A percentile compares a stretch with the other conserved stretches of the same genome.
Evolutionary conservation across 805 yeast species (phyloP).

Genomic region (Yarrowia sp.): DNA sequence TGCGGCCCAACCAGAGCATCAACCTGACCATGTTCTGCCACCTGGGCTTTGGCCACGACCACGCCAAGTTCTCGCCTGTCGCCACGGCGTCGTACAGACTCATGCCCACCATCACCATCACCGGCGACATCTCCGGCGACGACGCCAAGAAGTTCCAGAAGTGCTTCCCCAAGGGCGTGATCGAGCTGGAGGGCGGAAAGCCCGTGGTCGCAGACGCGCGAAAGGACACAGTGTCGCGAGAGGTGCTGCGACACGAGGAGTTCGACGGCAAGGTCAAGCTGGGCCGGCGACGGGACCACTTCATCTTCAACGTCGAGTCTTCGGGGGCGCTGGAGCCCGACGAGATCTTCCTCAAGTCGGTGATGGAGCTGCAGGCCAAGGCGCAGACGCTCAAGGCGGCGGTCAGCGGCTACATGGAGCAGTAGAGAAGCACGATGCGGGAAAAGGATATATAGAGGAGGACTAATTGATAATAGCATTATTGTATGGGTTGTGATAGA

Average conservation of each 20-base stretch:
- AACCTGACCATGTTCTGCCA: constrained; percentile 85
- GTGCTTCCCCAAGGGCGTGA: constrained; percentile 92
- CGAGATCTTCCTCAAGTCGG: constrained; percentile 89
- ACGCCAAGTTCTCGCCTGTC: constrained; percentile 97
- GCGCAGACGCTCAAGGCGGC: constrained; percentile 33
- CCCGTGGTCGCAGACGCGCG: constrained; percentile 88
- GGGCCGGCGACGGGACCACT: constrained; percentile 89
- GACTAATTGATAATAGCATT: constrained; percentile 6
- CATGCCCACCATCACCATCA: constrained; percentile 80
- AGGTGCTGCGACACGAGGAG: constrained; percentile 89
- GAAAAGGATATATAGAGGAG: constrained; percentile 20
- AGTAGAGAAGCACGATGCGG: background rate
- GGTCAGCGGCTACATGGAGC: constrained; percentile 3
- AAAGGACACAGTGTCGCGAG: constrained; percentile 95
- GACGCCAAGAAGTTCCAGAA: constrained; percentile 75
- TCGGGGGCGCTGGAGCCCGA: constrained; percentile 97
- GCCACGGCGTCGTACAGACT: constrained; percentile 94
- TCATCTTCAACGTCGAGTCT: constrained; percentile 90
- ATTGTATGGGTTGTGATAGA: too few species aligned
- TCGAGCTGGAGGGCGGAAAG: constrained; percentile 63
- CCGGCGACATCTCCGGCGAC: constrained; percentile 59
- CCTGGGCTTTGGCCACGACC: constrained; percentile 89
- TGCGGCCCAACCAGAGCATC: constrained; percentile 97
- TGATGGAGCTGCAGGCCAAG: constrained; percentile 80
- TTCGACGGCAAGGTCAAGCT: constrained; percentile 84